Conservation (phyloP, 257 asterid genomes). For the Nicotiana obtusifolia region DNA sequence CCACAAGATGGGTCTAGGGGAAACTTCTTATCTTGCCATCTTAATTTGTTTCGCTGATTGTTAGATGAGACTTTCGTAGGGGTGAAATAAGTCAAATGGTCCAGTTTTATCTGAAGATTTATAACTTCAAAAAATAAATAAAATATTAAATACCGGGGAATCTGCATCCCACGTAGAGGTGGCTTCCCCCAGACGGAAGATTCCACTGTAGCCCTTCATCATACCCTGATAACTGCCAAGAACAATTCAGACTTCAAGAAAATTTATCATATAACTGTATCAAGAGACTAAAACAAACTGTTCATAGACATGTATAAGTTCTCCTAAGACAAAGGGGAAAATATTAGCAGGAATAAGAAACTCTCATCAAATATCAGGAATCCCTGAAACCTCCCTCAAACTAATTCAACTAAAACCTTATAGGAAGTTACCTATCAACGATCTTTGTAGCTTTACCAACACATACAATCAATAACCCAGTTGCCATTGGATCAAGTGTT, state of each 20-base stretch:
- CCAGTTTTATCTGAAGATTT: neutral
- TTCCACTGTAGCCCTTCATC: conserved; percentile 94
- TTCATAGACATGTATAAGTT: neutral
- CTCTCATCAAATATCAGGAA: neutral
- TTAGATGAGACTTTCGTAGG: neutral
- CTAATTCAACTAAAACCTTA: neutral
- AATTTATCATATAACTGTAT: neutral
- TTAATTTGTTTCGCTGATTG: neutral
- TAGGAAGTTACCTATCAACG: conserved; percentile 65
- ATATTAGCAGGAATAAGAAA: neutral
- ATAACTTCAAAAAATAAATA: conserved; percentile 22
- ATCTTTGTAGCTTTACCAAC: conserved; percentile 93
- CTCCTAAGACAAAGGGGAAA: neutral
- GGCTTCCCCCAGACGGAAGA: conserved; percentile 94
- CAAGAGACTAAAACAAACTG: neutral
- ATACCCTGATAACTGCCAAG: conserved; percentile 86
- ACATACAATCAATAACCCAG: conserved; percentile 90
- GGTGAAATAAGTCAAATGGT: neutral
- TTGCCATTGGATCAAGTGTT: conserved; percentile 98
- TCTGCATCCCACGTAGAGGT: conserved; percentile 99
- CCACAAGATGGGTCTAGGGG: too few relatives aligned
- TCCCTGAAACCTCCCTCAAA: neutral
- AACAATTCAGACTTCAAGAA: conserved; percentile 9
- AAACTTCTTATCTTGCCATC: neutral
- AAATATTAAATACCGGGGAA: conserved; percentile 68